phyloP scores from a whole-genome alignment of 2,329 filamentous ascomycete species.

The Cercospora sp. region DNA sequence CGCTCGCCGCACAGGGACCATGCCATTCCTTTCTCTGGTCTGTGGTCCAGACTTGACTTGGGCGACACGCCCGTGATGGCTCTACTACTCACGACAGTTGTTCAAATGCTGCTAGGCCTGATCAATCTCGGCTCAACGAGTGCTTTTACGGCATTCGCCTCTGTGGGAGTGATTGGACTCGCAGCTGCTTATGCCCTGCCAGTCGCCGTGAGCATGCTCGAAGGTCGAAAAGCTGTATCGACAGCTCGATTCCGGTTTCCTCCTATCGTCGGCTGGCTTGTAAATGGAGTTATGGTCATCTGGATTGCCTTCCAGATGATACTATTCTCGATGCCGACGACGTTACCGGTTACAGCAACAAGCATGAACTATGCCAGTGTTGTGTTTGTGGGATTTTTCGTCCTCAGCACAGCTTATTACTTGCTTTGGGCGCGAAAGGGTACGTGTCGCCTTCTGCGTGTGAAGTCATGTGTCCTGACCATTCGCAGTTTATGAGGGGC shows the following conservation, averaged over 20 bases:
- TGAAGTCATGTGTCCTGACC: background rate
- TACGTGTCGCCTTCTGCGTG: background rate
- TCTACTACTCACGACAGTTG: conserved; percentile 46
- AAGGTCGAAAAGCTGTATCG: conserved; percentile 37
- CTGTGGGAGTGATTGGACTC: conserved; percentile 58
- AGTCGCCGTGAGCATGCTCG: conserved; percentile 43
- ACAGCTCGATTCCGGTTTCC: conserved; percentile 19
- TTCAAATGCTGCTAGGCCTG: conserved; percentile 52
- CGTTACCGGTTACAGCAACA: conserved; percentile 53
- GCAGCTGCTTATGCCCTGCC: conserved; percentile 59
- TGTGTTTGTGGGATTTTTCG: conserved; percentile 55
- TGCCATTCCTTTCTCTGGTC: conserved; percentile 44
- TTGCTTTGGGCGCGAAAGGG: conserved; percentile 19
- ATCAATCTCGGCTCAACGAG: conserved; percentile 52
- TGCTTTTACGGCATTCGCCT: conserved; percentile 54
- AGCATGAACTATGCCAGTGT: conserved; percentile 60
- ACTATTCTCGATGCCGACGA: conserved; percentile 56
- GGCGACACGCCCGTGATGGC: conserved; percentile 47
- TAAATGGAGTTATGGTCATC: conserved; percentile 32
- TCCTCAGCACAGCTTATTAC: conserved; percentile 9
- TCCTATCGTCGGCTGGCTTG: conserved; percentile 38
- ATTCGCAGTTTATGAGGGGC: conserved; percentile 10
- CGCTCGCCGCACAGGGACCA: conserved; percentile 35
- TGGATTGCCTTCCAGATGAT: conserved; percentile 37
- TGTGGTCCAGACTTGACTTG: conserved; percentile 43